Evolutionary conservation across 1,284 basidiomycete genomes (phyloP), one percentile per base, ranked within the genome.

Genomic region (Trametes polyzona): DNA sequence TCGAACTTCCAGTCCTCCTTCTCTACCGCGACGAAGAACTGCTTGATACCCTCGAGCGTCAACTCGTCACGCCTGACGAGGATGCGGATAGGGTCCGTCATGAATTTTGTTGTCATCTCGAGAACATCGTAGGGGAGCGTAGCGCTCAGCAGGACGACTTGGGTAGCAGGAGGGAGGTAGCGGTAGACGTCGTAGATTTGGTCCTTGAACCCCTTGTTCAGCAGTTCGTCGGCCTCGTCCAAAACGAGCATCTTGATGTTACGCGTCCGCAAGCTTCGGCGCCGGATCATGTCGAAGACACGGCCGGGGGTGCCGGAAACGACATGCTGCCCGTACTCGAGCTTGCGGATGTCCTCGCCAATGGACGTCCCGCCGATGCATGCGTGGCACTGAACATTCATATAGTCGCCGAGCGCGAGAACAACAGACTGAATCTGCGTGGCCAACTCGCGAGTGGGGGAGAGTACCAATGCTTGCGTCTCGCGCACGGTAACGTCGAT

Each of bases 1-100:
- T 99, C 97, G 69, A 98, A 96, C 74, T 99, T 99, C 96, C 96
- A 99, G 70, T 99, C 97, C 75, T 99, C 97, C 80, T 98, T 98
- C 78, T 99, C 97, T 55, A 99, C 96, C 26, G 96, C 96, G 41
- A 99, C 95, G 76, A 98, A 99, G 83, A 99, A 99, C 73, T 99
- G 97, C 75, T 98, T 99, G 82, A 99, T 99, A 23, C 97, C 96
- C 74, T 99, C 97, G 53, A 99, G 83, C 46, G 97, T 99, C 81
- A 99, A 84, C 76, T 99, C 97, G 73, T 99, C 97, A 88, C 96
- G 95, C 82, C 99, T 98, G 74, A 99, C 97, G 62, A 99, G 89
- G 70, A 99, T 98, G 52, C 96, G 91, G 67, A 99, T 93, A 21
- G 95, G 95, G 73, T 99, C 96, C 47, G 95, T 98, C 97, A 99